phyloP scores from a whole-genome alignment of 371 early-diverging fungal genomes.

The Batrachochytrium dendrobatidis region DNA sequence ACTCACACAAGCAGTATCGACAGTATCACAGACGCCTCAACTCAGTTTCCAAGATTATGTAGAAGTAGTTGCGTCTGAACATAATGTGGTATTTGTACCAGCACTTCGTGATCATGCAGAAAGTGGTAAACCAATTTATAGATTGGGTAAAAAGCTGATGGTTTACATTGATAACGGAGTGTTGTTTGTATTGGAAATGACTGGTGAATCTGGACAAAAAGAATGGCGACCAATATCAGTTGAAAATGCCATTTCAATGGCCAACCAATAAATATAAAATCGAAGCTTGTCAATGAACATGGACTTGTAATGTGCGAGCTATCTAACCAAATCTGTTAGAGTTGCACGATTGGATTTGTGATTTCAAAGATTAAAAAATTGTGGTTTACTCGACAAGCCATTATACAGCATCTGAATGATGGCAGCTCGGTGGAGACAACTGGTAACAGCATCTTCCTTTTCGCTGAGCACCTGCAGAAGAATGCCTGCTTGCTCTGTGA shows the following conservation, averaged over 20 bases:
- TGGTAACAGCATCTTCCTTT: neutral
- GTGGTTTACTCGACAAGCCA: neutral
- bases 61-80: slow-evolving; percentile 34
- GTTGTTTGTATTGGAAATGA: slow-evolving; percentile 24
- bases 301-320: too few species aligned
- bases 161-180: slow-evolving; percentile 39
- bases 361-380: neutral
- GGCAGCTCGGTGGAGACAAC: neutral
- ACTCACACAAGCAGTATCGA: neutral
- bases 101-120: slow-evolving; percentile 28
- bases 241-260: slow-evolving; percentile 22
- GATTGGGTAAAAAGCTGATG: slow-evolving; percentile 33
- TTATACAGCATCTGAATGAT: neutral
- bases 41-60: slow-evolving; percentile 43
- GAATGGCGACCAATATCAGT: slow-evolving; percentile 23
- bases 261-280: slow-evolving; percentile 3
- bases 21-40: slow-evolving; percentile 13
- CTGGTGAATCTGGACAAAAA: slow-evolving; percentile 9
- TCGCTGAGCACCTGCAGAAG: neutral
- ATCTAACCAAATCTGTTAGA: neutral
- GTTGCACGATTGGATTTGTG: neutral
- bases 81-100: slow-evolving; percentile 39
- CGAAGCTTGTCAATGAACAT: too few species aligned
- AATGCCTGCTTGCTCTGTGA: neutral
- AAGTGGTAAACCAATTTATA: slow-evolving; percentile 41